Evolutionary conservation across 2,329 filamentous ascomycete species (phyloP), one percentile per base, ranked within the genome.

Genomic region (Talaromyces sp.): DNA sequence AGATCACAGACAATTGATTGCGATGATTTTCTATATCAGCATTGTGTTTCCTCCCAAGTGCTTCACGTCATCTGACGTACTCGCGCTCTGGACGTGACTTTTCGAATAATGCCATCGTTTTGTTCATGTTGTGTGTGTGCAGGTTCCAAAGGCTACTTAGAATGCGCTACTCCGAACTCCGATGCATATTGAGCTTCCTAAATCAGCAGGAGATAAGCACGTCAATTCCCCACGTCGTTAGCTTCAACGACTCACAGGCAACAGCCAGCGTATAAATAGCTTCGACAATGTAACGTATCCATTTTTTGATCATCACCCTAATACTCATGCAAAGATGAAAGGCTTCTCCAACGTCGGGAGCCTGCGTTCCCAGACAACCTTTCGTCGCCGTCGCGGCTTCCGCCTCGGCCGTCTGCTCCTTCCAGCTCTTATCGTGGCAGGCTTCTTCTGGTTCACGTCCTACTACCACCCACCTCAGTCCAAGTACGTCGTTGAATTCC

Each of bases 401-500:
- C 50, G 58, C 28, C n/a, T 40, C 23, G 35, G 58, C 56, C 62
- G 59, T 44, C 14, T 61, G 35, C n/a, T 61, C 31, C 62, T 63
- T 18, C 58, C 59, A 5, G 35, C 44, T 50, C 44, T 61, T 14
- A 23, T 61, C 35, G 58, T 61, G 25, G 52, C 48, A 46, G 31
- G 62, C 58, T 58, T 64, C 55, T 23, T 62, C 16, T 52, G 58
- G 44, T 58, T 64, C 23, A 62, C 60, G 18, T 44, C 61, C 39
- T 59, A 64, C 52, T 55, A 44, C 37, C 35, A 52, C 18, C 46
- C 63, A 54, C 39, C 33, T 9, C 60, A 63, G 39, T 55, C 60
- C 12, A 63, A 63, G 16, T 65, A 64, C 35, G 37, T 64, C 31
- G 35, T 62, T 9, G 64, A 65, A 25, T 61, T 65, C 6, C 58